Evolutionary conservation across 169 alveolate genomes (phyloP).

Genomic region (Ichthyophthirius multifiliis): DNA sequence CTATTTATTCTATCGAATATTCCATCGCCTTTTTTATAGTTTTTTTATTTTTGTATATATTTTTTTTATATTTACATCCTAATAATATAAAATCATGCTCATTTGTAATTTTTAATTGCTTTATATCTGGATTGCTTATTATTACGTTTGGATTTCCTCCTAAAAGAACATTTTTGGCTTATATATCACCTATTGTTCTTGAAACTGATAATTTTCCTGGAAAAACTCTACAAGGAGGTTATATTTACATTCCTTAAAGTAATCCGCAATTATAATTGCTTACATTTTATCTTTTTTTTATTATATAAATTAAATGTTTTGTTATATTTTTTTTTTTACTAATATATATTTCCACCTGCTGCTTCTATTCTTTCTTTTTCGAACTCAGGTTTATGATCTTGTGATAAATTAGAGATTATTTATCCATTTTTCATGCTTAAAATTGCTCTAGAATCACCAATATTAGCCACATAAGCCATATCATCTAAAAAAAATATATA

Average conservation of each 20-base stretch:
- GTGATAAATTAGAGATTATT: constrained; percentile 45
- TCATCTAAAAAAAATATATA: constrained; percentile 36
- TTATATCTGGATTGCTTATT: constrained; percentile 67
- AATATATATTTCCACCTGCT: constrained; percentile 79
- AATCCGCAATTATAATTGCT: background rate
- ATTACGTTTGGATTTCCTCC: constrained; percentile 83
- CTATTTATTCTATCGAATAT: constrained; percentile 74
- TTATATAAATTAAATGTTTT: background rate
- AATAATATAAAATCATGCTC: constrained; percentile 65
- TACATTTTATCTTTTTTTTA: background rate
- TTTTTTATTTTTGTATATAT: background rate
- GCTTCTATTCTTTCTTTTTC: constrained; percentile 64
- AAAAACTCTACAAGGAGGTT: constrained; percentile 67
- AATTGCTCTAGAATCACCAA: constrained; percentile 78
- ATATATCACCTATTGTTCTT: constrained; percentile 79
- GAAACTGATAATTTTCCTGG: constrained; percentile 80
- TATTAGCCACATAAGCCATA: constrained; percentile 56
- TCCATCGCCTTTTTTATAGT: constrained; percentile 65
- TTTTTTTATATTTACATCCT: constrained; percentile 42
- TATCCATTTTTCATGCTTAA: constrained; percentile 30
- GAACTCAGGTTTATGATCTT: constrained; percentile 80
- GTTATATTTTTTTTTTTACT: constrained; percentile 13
- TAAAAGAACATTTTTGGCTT: constrained; percentile 60
- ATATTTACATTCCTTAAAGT: background rate
- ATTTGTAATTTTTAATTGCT: constrained; percentile 52